These are phyloP conservation scores for Candida andamanensis DNA, from an alignment of 805 yeast genomes.

Conservation along the genomic window DNA sequence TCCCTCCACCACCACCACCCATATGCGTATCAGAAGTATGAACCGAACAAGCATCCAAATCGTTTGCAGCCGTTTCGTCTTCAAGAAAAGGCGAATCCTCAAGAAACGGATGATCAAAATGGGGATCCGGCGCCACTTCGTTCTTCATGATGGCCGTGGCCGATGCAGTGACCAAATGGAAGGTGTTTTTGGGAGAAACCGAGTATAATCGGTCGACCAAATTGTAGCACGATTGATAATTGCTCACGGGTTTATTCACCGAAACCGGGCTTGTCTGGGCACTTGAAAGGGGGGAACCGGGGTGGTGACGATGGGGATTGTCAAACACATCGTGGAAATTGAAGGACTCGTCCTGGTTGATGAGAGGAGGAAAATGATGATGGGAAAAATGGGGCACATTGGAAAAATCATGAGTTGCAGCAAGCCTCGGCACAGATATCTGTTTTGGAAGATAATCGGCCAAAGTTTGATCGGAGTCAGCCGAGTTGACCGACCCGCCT, in stretches of 20 bases:
- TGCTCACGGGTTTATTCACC: conserved; percentile 6
- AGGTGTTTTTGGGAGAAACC: conserved; percentile 37
- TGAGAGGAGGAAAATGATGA: conserved; percentile 2
- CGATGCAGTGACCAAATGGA: conserved; percentile 24
- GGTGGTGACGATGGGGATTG: neutral
- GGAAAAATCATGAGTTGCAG: too few relatives aligned
- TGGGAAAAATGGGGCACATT: conserved; percentile 2
- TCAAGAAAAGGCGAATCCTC: neutral
- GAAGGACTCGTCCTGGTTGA: conserved; percentile 4
- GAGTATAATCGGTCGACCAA: conserved; percentile 35
- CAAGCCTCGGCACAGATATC: conserved; percentile 4
- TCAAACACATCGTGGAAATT: conserved; percentile 4
- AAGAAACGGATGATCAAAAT: conserved; percentile 1
- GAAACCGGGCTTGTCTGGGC: conserved; percentile 1
- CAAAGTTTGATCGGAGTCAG: conserved; percentile 4
- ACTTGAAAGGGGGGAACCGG: neutral
- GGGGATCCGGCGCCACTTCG: conserved; percentile 1
- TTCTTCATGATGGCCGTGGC: conserved; percentile 17
- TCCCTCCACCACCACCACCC: conserved; percentile 26
- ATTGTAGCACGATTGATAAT: conserved; percentile 18
- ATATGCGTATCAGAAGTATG: conserved; percentile 11
- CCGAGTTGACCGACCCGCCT: conserved; percentile 3
- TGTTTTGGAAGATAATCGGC: conserved; percentile 11
- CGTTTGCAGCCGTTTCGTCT: conserved; percentile 1
- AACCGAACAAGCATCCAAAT: conserved; percentile 7